Evolutionary conservation across 1,284 basidiomycete species (phyloP).

Genomic region (Boletus semigastroideus): DNA sequence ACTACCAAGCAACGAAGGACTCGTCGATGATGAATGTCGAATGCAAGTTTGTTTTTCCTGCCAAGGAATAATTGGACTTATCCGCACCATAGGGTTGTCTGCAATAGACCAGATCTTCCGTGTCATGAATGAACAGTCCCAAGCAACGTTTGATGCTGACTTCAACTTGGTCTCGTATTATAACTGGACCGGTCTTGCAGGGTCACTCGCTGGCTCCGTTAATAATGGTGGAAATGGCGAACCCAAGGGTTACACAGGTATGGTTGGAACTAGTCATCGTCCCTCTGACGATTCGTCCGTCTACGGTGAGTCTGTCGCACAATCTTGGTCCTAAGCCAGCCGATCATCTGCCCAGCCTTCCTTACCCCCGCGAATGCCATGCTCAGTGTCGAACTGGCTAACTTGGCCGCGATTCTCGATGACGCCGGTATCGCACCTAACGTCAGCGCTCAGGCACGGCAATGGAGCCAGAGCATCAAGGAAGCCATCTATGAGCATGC

Average conservation of each 20-base stretch:
- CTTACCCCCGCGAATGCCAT: constrained; percentile 77
- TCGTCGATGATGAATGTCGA: constrained; percentile 67
- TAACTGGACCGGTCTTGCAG: constrained; percentile 73
- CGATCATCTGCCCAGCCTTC: constrained; percentile 49
- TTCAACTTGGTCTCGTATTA: constrained; percentile 76
- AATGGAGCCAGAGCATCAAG: constrained; percentile 59
- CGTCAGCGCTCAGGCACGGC: constrained; percentile 52
- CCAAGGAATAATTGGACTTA: not conserved
- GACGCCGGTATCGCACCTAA: constrained; percentile 45
- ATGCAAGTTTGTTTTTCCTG: constrained; percentile 42
- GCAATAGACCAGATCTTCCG: constrained; percentile 74
- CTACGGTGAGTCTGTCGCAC: constrained; percentile 47
- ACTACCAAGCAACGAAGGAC: constrained; percentile 69
- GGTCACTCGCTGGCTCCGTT: constrained; percentile 58
- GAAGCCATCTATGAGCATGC: constrained; percentile 65
- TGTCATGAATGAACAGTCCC: constrained; percentile 75
- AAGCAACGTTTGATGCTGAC: constrained; percentile 64
- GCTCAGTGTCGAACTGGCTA: constrained; percentile 67
- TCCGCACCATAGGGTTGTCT: constrained; percentile 48
- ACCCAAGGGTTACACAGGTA: constrained; percentile 61
- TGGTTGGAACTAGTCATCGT: constrained; percentile 73
- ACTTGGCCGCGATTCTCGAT: constrained; percentile 63
- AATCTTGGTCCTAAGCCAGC: not conserved
- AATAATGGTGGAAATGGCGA: constrained; percentile 67
- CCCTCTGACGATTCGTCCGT: constrained; percentile 73